Evolutionary conservation across 2,329 filamentous ascomycete species (phyloP), one percentile per base, ranked within the genome.

Genomic region (Aspergillus sp.): DNA sequence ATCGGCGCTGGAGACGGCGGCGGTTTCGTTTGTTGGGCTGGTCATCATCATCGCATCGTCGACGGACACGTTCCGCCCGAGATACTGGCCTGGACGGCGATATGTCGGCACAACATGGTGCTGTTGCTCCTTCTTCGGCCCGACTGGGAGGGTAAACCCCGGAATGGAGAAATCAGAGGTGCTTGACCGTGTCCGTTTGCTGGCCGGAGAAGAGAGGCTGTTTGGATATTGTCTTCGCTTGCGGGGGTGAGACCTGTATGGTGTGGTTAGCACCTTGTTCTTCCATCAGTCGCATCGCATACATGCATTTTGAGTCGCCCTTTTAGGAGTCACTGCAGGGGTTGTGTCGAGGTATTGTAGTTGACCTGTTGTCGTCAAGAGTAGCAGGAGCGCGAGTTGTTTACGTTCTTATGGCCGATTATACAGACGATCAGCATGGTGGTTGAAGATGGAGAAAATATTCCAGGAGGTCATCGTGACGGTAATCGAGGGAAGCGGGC

Each of bases 351-450:
- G 49, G 71, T 61, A 49, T 72, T 66, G 30, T 70, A 72, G 57
- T 65, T 63, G 54, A 72, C 64, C 71, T 72, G 46, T 11, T 15
- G 6, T n/a, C 8, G 19, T 54, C 3, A 45, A 15, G 19, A 13
- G 17, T 38, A 13, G 6, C 25, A 28, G 25, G 6, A 7, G 47
- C 74, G 67, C 57, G 72, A 66, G 49, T 68, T 3, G 4, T 15
- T 47, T 43, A 80, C 74, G 70, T 80, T 80, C 67, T 79, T 80
- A 64, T 79, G 77, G 60, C 78, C 79, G 59, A 78, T 78, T 53
- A 80, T 76, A 66, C 77, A 80, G 31, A 76, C 75, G 43, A 25
- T 53, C 52, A 49, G n/a, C 58, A 49, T 50, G 45, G 45, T 38
- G 30, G 15, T 46, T 15, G 34, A 7, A 49, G 50, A 11, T 41